Evolutionary conservation across 176 grass and related monocot genomes (phyloP).

Genomic region (Aegilops speltoides): DNA sequence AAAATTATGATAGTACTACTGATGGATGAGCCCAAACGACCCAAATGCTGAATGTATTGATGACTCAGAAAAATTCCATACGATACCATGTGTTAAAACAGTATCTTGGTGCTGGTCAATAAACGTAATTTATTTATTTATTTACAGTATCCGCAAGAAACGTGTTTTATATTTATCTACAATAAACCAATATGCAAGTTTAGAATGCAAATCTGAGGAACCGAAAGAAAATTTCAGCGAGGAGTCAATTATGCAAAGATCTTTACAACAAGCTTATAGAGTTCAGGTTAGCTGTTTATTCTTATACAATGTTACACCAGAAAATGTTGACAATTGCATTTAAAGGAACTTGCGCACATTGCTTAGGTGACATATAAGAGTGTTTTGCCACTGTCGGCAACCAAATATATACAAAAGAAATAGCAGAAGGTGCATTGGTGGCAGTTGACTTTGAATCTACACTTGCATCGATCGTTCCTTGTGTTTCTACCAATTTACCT

Average conservation of each 20-base stretch:
- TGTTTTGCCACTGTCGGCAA: conserved; percentile 85
- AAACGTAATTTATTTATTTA: too few species aligned
- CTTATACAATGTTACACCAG: background rate
- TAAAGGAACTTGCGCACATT: background rate
- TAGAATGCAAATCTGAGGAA: conserved; percentile 62
- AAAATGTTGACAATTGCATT: background rate
- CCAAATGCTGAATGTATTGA: too few species aligned
- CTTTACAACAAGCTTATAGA: conserved; percentile 93
- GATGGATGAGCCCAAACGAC: too few species aligned
- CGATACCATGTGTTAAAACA: too few species aligned
- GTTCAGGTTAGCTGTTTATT: conserved; percentile 44
- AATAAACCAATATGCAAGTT: conserved; percentile 57
- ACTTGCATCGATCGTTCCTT: too few species aligned
- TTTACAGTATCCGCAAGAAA: background rate
- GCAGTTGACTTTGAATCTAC: background rate
- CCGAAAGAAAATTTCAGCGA: conserved; percentile 67
- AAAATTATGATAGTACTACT: too few species aligned
- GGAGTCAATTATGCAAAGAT: conserved; percentile 71
- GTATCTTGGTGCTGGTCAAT: too few species aligned
- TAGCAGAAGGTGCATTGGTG: conserved; percentile 55
- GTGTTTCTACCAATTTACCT: too few species aligned
- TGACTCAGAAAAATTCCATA: too few species aligned
- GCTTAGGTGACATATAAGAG: conserved; percentile 90
- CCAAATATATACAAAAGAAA: conserved; percentile 61
- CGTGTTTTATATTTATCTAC: conserved; percentile 18